These are phyloP conservation scores for Sugiyamaella xylanicola DNA, from an alignment of 1,139 yeast genomes.

Conservation along the genomic window DNA sequence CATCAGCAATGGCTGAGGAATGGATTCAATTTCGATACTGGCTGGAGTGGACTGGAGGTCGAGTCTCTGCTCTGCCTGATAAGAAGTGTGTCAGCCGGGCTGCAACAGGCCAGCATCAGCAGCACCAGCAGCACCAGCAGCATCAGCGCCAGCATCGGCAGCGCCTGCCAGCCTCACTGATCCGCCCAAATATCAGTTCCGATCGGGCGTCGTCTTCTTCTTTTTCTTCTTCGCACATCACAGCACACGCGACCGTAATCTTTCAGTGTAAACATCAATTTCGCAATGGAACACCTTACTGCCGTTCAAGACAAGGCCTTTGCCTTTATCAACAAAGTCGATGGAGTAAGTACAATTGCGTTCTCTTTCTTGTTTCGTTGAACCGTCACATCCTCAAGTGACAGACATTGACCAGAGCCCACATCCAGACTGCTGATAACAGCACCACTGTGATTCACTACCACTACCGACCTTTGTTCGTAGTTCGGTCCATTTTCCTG, in stretches of 20 bases:
- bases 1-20: neutral
- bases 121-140: neutral
- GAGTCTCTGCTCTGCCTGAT: too few relatives aligned
- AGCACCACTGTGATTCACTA: too few relatives aligned
- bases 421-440: neutral
- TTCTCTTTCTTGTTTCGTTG: too few relatives aligned
- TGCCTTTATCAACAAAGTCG: constrained; percentile 36
- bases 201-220: neutral
- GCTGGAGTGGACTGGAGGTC: neutral
- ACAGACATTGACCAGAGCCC: too few relatives aligned
- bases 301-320: constrained; percentile 36
- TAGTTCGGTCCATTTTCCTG: too few relatives aligned
- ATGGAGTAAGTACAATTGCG: constrained; percentile 34
- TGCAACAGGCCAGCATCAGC: neutral
- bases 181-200: neutral
- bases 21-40: neutral
- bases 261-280: neutral
- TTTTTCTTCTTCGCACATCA: neutral
- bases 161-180: neutral
- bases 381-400: too few relatives aligned
- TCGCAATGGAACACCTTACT: constrained; percentile 24
- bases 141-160: neutral
- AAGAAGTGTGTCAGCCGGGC: neutral
- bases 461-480: too few relatives aligned
- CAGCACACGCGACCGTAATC: neutral